A percentile compares a stretch with the other conserved stretches of the same genome.
phyloP scores from a whole-genome alignment of 2,329 filamentous ascomycete species.

The Rhytidhysteron rufulum region DNA sequence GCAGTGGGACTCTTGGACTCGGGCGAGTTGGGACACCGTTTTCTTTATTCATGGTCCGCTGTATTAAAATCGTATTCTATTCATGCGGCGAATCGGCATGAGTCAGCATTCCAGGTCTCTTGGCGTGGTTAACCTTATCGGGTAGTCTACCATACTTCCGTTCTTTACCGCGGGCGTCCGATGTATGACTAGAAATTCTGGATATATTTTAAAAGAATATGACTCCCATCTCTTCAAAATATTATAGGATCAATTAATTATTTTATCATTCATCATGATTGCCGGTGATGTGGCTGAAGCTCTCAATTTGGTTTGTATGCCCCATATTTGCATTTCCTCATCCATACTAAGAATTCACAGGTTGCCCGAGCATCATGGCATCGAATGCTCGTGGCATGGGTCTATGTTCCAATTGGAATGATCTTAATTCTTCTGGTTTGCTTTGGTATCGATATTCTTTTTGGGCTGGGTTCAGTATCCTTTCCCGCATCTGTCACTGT shows the following conservation, averaged over 20 bases:
- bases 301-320: constrained; percentile 3
- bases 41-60: background rate
- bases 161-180: too few species aligned
- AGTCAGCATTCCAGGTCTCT: too few species aligned
- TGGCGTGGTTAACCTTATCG: too few species aligned
- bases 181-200: too few species aligned
- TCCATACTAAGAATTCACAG: constrained; percentile 4
- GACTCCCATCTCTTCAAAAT: too few species aligned
- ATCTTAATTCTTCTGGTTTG: constrained; percentile 37
- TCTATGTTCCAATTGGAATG: constrained; percentile 48
- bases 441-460: constrained; percentile 40
- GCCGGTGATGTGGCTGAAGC: constrained; percentile 4
- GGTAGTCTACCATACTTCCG: too few species aligned
- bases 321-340: background rate
- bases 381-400: constrained; percentile 37
- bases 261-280: too few species aligned
- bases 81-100: too few species aligned
- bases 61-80: background rate
- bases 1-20: too few species aligned
- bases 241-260: too few species aligned
- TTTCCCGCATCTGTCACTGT: constrained; percentile 61
- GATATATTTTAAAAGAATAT: too few species aligned
- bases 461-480: constrained; percentile 46
- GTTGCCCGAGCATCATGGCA: constrained; percentile 17
- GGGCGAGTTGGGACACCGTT: constrained; percentile 1